Base-by-base conservation (phyloP, 2,329 filamentous ascomycete genomes). In the Paraphaeosphaeria minitans region DNA sequence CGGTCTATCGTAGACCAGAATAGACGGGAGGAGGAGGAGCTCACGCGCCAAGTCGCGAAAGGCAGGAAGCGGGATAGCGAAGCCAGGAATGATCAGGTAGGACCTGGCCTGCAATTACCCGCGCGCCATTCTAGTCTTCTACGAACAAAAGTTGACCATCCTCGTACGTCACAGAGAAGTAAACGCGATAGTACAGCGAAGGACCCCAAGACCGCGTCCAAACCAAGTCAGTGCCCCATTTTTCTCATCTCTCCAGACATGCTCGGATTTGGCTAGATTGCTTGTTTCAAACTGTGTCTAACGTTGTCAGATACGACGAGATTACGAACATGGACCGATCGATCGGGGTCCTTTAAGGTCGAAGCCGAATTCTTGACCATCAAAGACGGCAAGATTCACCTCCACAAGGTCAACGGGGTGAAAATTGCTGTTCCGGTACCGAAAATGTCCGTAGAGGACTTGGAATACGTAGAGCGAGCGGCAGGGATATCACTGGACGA, bases 401-500 rank as follows among this genome's bases (percentile, higher is more conserved):
- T 99, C 22, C 95, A 99, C 82, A 99, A 99, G 81, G 85, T 92
- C 79, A 99, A 99, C 74, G 95, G 95, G 39, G 93, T 99, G 69
- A 98, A 98, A 78, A 99, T 99, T 77, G 95, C 95, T 9, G 95
- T 99, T 4, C 95, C 95, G 2, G 87, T 98, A 29, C 83, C 87
- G 41, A 99, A 99, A 76, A 99, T 99, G 95, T 96, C 94, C 0
- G 84, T 93, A 43, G 91, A 94, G 71, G 95, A 99, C 78, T 83
- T 99, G 41, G 94, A 97, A 78, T 98, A 96, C 70, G 94, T 99
- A 56, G 95, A 99, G 78, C 87, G 85, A 60, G 82, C 87, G 16
- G 95, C 93, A n/a, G 93, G 93, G 37, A 85, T 92, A 51, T 97
- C 93, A 13, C 81, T 98, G 50, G 89, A 91, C 64, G 94, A 98